Percentiles rank a stretch among this genome's conserved stretches.
phyloP scores from a whole-genome alignment of 106 monocot genomes.

The Allium fistulosum region DNA sequence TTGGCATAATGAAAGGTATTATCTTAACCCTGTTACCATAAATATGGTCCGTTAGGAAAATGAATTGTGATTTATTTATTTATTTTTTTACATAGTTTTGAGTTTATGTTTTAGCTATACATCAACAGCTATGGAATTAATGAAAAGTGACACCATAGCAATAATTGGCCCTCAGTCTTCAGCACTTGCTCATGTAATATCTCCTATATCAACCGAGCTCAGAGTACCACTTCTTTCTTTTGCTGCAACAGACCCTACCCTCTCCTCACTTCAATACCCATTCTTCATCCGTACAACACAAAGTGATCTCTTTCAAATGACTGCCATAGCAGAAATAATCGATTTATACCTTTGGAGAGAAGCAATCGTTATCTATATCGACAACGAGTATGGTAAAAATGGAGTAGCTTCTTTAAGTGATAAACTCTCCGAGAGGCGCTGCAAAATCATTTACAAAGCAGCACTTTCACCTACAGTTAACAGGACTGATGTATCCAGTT shows the following conservation, averaged over 20 bases:
- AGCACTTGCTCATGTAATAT: slow-evolving; percentile 45
- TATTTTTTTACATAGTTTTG: too few relatives aligned
- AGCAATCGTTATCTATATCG: slow-evolving; percentile 50
- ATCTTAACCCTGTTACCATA: too few relatives aligned
- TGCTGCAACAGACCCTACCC: slow-evolving; percentile 53
- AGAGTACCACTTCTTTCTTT: slow-evolving; percentile 64
- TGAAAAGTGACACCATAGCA: slow-evolving; percentile 51
- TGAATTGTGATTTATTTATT: too few relatives aligned
- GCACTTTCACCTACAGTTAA: slow-evolving; percentile 19
- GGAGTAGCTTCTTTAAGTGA: slow-evolving; percentile 49
- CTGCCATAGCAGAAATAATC: slow-evolving; percentile 45
- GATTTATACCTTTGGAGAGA: slow-evolving; percentile 52
- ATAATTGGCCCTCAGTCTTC: slow-evolving; percentile 68
- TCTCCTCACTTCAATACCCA: slow-evolving; percentile 55
- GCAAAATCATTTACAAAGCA: slow-evolving; percentile 49
- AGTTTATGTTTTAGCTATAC: too few relatives aligned
- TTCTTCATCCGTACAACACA: slow-evolving; percentile 54
- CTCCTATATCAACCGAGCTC: slow-evolving; percentile 46
- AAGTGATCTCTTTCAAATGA: slow-evolving; percentile 64
- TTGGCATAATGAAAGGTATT: too few relatives aligned
- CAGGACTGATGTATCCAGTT: slow-evolving; percentile 23
- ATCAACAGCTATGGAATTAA: slow-evolving; percentile 35
- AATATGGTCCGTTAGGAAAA: too few relatives aligned
- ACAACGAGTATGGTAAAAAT: slow-evolving; percentile 64
- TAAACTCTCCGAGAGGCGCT: slow-evolving; percentile 32